A percentile compares a stretch with the other conserved stretches of the same genome.
These are phyloP conservation scores for Triticum dicoccoides DNA, from an alignment of 176 grass and related monocot genomes.

Conservation along the genomic window DNA sequence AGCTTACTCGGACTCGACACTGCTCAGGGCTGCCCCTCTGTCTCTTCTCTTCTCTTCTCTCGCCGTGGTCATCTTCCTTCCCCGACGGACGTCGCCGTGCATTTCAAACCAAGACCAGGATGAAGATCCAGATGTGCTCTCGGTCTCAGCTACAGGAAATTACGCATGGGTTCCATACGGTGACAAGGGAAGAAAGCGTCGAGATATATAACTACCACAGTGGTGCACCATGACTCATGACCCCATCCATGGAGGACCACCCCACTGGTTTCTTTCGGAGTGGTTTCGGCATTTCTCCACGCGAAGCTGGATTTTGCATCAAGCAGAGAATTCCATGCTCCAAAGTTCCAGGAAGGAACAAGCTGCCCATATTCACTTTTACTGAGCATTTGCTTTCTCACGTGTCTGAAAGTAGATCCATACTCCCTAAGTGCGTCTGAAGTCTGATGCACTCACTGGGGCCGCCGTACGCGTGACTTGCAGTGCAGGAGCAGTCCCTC, in stretches of 20 bases:
- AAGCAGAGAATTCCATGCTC: background rate
- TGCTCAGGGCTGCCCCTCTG: background rate
- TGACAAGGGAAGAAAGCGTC: background rate
- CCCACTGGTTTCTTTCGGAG: background rate
- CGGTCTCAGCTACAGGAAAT: too few species aligned
- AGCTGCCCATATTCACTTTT: background rate
- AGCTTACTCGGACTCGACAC: background rate
- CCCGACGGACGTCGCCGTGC: background rate
- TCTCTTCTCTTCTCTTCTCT: background rate
- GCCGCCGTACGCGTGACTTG: too few species aligned
- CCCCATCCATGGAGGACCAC: background rate
- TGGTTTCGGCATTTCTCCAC: background rate
- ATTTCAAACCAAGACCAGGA: too few species aligned
- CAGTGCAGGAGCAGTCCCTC: too few species aligned
- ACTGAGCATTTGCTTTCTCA: background rate
- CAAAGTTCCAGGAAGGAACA: background rate
- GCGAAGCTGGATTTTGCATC: background rate
- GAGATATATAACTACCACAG: too few species aligned
- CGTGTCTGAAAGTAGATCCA: background rate
- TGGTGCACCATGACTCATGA: too few species aligned
- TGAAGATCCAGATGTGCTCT: too few species aligned
- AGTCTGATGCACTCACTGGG: background rate
- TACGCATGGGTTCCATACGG: too few species aligned
- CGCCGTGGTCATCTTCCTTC: background rate
- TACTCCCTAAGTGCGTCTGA: background rate